Percentiles rank a stretch among this genome's conserved stretches.
Evolutionary conservation across 2,329 filamentous ascomycete species (phyloP).

Genomic region (Pseudocercospora musae): DNA sequence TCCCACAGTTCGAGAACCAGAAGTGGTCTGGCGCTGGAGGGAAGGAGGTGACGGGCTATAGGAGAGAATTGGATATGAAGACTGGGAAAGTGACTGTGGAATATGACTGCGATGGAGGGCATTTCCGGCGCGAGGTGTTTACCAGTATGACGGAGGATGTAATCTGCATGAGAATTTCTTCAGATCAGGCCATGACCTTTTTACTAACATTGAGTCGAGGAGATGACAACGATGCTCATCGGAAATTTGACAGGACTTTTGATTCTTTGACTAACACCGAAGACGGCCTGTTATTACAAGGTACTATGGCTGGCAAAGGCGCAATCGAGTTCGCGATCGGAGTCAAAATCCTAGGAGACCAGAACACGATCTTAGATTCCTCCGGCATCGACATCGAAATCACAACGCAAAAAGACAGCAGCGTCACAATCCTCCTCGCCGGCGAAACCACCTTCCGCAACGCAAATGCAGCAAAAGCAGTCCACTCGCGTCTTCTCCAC

Average conservation of each 20-base stretch:
- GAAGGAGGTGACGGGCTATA: background rate
- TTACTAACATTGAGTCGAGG: conserved; percentile 1
- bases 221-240: background rate
- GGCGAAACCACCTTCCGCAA: conserved; percentile 5
- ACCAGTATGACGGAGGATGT: background rate
- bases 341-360: background rate
- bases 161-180: background rate
- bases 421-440: background rate
- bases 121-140: background rate
- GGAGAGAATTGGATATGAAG: background rate
- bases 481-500: background rate
- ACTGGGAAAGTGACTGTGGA: background rate
- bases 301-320: background rate
- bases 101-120: background rate
- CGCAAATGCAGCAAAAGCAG: conserved; percentile 6
- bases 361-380: background rate
- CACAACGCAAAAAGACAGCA: background rate
- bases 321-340: background rate
- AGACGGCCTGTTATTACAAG: background rate
- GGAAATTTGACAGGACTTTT: background rate
- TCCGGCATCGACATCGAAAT: conserved; percentile 1
- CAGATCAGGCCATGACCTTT: background rate
- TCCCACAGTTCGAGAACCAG: conserved; percentile 1
- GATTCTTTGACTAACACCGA: background rate
- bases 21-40: background rate